Evolutionary conservation across 2,329 filamentous ascomycete species (phyloP), one percentile per base, ranked within the genome.

Genomic region (Arthroderma sp.): DNA sequence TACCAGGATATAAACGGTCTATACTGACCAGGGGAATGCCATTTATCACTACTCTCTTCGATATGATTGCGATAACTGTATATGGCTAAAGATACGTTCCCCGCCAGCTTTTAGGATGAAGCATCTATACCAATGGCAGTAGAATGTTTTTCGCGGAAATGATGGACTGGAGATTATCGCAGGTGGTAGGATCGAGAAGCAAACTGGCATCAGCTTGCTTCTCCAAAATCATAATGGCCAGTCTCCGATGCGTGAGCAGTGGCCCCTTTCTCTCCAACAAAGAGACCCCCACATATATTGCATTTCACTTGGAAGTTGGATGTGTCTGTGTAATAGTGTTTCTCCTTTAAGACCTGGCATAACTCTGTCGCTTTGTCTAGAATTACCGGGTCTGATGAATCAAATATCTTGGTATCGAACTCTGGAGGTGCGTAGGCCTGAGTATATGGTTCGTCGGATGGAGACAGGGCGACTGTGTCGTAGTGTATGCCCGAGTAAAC

Each of bases 401-500:
- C 78, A 56, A 96, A 82, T 0, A 94, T 81, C 63, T 86, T 85
- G n/a, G 85, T 81, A 67, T 97, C 91, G 61, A 85, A 81, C 25
- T 93, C 87, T 0, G 88, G 82, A 6, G 85, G 81, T 9, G 81
- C 74, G 51, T 80, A 76, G 4, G 81, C 73, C 23, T 47, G 41
- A 23, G 21, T 47, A 21, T 47, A 47, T 13, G 41, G 41, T 15
- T 47, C 41, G 6, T 47, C 41, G 2, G 41, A 47, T 39, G 80
- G 82, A 17, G 83, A 84, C 62, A 95, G 82, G 0, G 87, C 89
- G 59, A 96, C 85, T 5, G 88, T 85, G 71, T 96, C 91, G 72
- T 96, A 96, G 70, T 96, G 91, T 54, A 96, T 93, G 2, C 90
- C 90, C 0, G 87, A 91, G 72, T 95, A 96, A 0, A 95, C 84